Base-by-base conservation (phyloP, 1,284 basidiomycete genomes). In the Sporisorium exsertum region DNA sequence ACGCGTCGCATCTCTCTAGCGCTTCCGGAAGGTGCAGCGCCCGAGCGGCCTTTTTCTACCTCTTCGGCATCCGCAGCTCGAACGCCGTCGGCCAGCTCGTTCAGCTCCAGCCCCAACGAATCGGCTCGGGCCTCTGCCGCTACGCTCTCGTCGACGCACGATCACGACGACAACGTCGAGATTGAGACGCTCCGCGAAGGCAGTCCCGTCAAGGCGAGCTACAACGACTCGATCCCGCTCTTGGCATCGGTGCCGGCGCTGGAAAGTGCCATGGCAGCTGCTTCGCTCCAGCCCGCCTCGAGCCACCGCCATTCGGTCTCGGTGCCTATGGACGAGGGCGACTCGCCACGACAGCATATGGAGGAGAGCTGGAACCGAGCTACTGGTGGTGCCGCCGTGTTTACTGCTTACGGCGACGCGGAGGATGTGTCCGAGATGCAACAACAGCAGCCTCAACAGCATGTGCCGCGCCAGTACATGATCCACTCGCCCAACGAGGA, bases 401-500 rank as follows among this genome's bases (percentile, higher is more conserved):
- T 35, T 18, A 24, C 29, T 10, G 29, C 45, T 13, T 50, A 42
- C 35, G 49, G 37, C 12, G 43, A 26, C 2, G 32, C 5, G n/a
- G 49, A 57, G 9, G 51, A 33, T 18, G 37, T 49, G 37, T 3
- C n/a, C 9, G 22, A 16, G 16, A 6, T 20, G 20, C 18, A 40
- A 47, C 37, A 40, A 13, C 37, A 40, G 16, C 37, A 43, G 9
- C 40, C 15, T 5, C 46, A 12, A 26, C 45, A 26, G 20, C 45
- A 29, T 35, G 35, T 15, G 27, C 33, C 53, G 1, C 71, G 61
- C 1, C 40, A 49, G n/a, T 76, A 64, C 62, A 54, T 55, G 64
- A 69, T 76, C 40, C 65, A 68, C 52, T 77, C 74, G 35, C 64
- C 65, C 33, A 64, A 66, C 59, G 74, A 77, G 35, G 73, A 75